Conservation (phyloP, 441 rosid genomes). For the Croton setiger region DNA sequence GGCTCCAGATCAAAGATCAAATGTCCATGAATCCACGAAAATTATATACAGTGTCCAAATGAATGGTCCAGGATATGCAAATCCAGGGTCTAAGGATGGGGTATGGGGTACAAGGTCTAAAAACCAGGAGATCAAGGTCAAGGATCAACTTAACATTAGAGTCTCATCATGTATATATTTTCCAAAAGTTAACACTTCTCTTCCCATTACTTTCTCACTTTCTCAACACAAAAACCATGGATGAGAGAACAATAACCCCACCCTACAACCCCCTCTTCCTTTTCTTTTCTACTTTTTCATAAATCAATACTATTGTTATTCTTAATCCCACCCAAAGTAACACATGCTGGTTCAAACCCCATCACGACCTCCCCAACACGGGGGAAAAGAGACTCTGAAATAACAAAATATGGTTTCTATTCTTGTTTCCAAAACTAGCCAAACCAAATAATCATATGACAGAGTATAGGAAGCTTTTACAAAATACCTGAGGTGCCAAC, state of each 20-base stretch:
- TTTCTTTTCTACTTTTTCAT: background rate
- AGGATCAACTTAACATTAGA: too few relatives aligned
- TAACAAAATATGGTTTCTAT: background rate
- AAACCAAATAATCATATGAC: background rate
- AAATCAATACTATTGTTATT: background rate
- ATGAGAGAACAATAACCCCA: background rate
- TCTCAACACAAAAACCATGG: background rate
- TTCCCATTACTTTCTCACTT: background rate
- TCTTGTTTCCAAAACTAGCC: background rate
- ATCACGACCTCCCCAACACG: background rate
- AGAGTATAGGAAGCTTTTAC: background rate
- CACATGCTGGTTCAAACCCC: background rate
- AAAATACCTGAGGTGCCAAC: constrained; percentile 87
- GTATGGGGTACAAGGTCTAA: too few relatives aligned
- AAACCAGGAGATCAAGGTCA: too few relatives aligned
- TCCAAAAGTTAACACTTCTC: background rate
- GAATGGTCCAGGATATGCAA: too few relatives aligned
- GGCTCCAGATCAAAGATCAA: too few relatives aligned
- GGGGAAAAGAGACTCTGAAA: background rate
- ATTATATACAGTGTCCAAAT: too few relatives aligned
- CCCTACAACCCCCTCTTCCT: background rate
- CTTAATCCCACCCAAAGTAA: background rate
- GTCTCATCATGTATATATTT: too few relatives aligned
- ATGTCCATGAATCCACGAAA: too few relatives aligned
- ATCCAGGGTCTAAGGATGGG: too few relatives aligned